Evolutionary conservation across 139 green algal species (phyloP).

Genomic region (Marvania coccoides): DNA sequence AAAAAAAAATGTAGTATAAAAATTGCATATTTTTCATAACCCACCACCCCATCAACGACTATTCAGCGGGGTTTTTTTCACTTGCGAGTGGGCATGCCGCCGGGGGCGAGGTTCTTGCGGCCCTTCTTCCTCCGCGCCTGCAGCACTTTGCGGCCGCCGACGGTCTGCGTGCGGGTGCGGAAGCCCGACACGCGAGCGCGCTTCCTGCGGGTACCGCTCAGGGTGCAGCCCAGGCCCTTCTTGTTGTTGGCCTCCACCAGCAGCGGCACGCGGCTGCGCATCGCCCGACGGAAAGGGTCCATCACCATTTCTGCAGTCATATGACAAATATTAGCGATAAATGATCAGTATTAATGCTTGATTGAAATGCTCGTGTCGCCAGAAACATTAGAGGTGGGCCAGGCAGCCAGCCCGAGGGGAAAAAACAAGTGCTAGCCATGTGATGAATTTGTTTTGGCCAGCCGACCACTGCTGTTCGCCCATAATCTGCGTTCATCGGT

Average conservation of each 20-base stretch:
- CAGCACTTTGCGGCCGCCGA: slow-evolving; percentile 54
- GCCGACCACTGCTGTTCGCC: too few species aligned
- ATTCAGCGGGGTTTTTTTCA: not conserved
- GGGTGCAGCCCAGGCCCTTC: slow-evolving; percentile 56
- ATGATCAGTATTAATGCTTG: not conserved
- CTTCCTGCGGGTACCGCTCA: slow-evolving; percentile 56
- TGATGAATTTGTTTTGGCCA: too few species aligned
- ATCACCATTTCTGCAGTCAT: slow-evolving; percentile 26
- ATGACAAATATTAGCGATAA: too few species aligned
- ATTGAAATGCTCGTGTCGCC: not conserved
- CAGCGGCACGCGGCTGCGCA: slow-evolving; percentile 31
- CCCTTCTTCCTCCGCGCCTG: slow-evolving; percentile 53
- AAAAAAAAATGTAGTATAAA: too few species aligned
- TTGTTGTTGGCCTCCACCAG: slow-evolving; percentile 60
- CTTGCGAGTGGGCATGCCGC: slow-evolving; percentile 24
- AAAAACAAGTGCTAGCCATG: too few species aligned
- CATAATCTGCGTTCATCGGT: too few species aligned
- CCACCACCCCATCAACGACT: too few species aligned
- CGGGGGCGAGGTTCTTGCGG: slow-evolving; percentile 52
- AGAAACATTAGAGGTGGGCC: too few species aligned
- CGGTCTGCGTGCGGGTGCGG: slow-evolving; percentile 49
- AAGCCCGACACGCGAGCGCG: slow-evolving; percentile 61
- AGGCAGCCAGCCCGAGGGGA: too few species aligned
- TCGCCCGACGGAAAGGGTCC: not conserved
- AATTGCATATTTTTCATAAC: too few species aligned